Evolutionary conservation across 2,329 filamentous ascomycete genomes (phyloP).

Genomic region (Bisporella sp.): DNA sequence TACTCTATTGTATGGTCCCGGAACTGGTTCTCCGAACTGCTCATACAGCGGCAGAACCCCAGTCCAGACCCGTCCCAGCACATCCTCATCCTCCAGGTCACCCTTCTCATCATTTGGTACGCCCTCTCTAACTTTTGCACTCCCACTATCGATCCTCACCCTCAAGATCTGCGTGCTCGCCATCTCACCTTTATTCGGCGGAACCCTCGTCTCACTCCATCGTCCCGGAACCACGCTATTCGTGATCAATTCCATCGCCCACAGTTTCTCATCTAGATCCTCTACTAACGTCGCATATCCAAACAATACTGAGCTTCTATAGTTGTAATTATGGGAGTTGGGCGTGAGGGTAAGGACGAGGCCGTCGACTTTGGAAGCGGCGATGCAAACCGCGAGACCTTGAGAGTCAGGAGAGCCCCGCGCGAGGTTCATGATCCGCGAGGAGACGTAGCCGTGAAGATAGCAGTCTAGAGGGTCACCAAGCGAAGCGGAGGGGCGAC

Average conservation of each 20-base stretch:
- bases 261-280: slow-evolving; percentile 62
- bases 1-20: slow-evolving; percentile 18
- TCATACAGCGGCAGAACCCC: slow-evolving; percentile 58
- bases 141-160: slow-evolving; percentile 62
- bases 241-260: slow-evolving; percentile 72
- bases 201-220: slow-evolving; percentile 62
- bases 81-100: slow-evolving; percentile 37
- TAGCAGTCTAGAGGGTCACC: slow-evolving; percentile 68
- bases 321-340: slow-evolving; percentile 83
- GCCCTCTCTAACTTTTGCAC: slow-evolving; percentile 67
- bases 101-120: slow-evolving; percentile 48
- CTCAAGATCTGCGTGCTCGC: slow-evolving; percentile 65
- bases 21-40: slow-evolving; percentile 41
- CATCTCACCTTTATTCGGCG: slow-evolving; percentile 67
- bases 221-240: slow-evolving; percentile 63
- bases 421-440: slow-evolving; percentile 65
- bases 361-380: slow-evolving; percentile 70
- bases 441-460: slow-evolving; percentile 77
- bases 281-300: slow-evolving; percentile 64
- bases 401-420: slow-evolving; percentile 15
- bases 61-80: slow-evolving; percentile 43
- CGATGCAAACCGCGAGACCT: slow-evolving; percentile 66
- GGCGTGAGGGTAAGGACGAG: slow-evolving; percentile 73
- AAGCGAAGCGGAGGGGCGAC: slow-evolving; percentile 53
- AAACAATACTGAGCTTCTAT: slow-evolving; percentile 73